Evolutionary conservation across 2,329 filamentous ascomycete species (phyloP), one percentile per base, ranked within the genome.

Genomic region (Fusarium sp.): DNA sequence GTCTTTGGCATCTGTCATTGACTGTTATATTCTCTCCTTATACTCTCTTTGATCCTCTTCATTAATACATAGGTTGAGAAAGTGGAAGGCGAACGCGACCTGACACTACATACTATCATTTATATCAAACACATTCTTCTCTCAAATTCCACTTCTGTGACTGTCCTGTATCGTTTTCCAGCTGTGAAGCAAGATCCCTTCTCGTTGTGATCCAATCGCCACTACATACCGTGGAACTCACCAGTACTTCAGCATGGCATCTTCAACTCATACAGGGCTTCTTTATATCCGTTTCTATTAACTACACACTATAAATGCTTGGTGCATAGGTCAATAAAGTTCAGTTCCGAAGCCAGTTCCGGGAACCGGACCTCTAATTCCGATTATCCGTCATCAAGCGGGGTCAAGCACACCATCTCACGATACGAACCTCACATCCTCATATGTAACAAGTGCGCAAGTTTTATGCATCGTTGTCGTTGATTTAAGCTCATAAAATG

Each of bases 351-450:
- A 31, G 9, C 6, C 17, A 36, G 12, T 52, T 55, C 22, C 31
- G 22, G 42, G 29, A 29, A 18, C 17, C 46, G 46, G 46, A 25
- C 18, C 13, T 4, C 12, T 5, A 18, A 31, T 20, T 56, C 49
- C 58, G 58, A 45, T 39, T n/a, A 57, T 57, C 50, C 41, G 52
- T 35, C 58, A 29, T 46, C 25, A 41, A 33, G 61, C 45, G 61
- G 55, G 61, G 55, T 62, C 9, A 14, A 27, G 35, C 7, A 52
- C 11, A n/a, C 11, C 33, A 18, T 18, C 18, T n/a, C 13, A 6
- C 20, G 8, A 14, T 15, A 18, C 13, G 9, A 59, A 20, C 29
- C 10, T 20, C 22, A 5, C 13, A 18, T 11, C 18, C 27, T 31
- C 31, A 29, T 52, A 2, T 7, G 38, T 7, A 7, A 35, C 22